Evolutionary conservation across 2,329 filamentous ascomycete genomes (phyloP).

Genomic region (Diaporthe eres): DNA sequence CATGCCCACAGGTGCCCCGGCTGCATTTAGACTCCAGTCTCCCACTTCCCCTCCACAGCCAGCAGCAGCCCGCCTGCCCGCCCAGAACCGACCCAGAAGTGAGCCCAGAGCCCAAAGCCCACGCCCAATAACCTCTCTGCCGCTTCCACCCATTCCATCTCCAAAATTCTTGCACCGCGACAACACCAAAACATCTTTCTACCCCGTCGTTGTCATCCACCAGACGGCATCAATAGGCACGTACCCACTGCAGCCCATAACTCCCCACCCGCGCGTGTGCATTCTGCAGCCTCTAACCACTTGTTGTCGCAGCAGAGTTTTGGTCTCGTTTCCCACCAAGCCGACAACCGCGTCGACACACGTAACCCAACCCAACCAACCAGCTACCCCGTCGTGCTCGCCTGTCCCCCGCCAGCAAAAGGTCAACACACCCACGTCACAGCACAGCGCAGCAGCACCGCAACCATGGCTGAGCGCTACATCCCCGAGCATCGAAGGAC

Average conservation of each 20-base stretch:
- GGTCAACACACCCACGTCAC: conserved; percentile 30
- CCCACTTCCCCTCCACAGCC: conserved; percentile 17
- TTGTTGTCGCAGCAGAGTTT: conserved; percentile 12
- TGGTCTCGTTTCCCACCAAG: conserved; percentile 1
- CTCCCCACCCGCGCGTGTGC: not conserved
- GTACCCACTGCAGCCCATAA: conserved; percentile 10
- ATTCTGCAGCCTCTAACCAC: conserved; percentile 11
- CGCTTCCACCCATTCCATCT: conserved; percentile 36
- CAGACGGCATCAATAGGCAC: conserved; percentile 27
- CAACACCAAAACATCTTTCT: conserved; percentile 29
- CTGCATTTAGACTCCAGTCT: conserved; percentile 24
- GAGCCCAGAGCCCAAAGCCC: conserved; percentile 22
- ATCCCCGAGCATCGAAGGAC: conserved; percentile 99
- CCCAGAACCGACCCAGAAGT: not conserved
- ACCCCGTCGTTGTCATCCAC: not conserved
- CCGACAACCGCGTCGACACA: conserved; percentile 17
- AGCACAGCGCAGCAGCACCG: conserved; percentile 44
- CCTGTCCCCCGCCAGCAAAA: conserved; percentile 5
- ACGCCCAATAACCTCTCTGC: conserved; percentile 32
- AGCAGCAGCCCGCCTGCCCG: not conserved
- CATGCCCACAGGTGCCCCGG: conserved; percentile 19
- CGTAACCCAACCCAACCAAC: conserved; percentile 21
- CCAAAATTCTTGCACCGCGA: conserved; percentile 42
- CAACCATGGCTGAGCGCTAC: conserved; percentile 96
- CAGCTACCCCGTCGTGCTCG: not conserved